Conservation (phyloP, 2,329 filamentous ascomycete species). For the Ceratocystis cacaofunesta region DNA sequence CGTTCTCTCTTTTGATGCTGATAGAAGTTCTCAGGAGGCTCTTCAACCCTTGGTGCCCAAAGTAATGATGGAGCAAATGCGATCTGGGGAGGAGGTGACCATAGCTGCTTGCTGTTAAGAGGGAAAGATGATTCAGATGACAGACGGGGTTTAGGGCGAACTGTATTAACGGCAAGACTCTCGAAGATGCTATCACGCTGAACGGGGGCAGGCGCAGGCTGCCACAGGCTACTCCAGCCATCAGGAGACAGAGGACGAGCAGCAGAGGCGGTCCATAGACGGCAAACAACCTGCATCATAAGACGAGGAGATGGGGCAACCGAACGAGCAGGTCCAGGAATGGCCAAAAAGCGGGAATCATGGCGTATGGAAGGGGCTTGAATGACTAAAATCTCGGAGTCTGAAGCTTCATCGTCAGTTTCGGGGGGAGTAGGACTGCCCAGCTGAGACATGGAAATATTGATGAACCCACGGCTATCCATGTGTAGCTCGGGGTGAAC, state of each 20-base stretch:
- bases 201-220: slow-evolving; percentile 13
- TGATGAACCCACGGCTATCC: slow-evolving; percentile 8
- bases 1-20: slow-evolving; percentile 24
- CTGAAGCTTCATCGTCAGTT: slow-evolving; percentile 25
- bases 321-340: background rate
- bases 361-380: slow-evolving; percentile 1
- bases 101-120: slow-evolving; percentile 28
- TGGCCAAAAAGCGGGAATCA: background rate
- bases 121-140: slow-evolving; percentile 21
- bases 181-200: slow-evolving; percentile 10
- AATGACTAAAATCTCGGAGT: slow-evolving; percentile 23
- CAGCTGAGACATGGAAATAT: slow-evolving; percentile 24
- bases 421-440: slow-evolving; percentile 42
- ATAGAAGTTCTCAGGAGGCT: background rate
- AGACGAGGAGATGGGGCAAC: slow-evolving; percentile 9
- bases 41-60: slow-evolving; percentile 20
- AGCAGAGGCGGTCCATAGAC: slow-evolving; percentile 16
- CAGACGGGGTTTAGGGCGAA: slow-evolving; percentile 26
- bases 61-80: slow-evolving; percentile 19
- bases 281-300: slow-evolving; percentile 15
- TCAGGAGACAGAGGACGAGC: slow-evolving; percentile 14
- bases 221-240: slow-evolving; percentile 13
- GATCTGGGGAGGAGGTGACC: slow-evolving; percentile 22
- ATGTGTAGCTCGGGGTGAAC: slow-evolving; percentile 12
- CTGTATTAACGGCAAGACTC: slow-evolving; percentile 23